Evolutionary conservation across 306 rosid genomes (phyloP), one percentile per base, ranked within the genome.

Genomic region (Gastrolobium bilobum): DNA sequence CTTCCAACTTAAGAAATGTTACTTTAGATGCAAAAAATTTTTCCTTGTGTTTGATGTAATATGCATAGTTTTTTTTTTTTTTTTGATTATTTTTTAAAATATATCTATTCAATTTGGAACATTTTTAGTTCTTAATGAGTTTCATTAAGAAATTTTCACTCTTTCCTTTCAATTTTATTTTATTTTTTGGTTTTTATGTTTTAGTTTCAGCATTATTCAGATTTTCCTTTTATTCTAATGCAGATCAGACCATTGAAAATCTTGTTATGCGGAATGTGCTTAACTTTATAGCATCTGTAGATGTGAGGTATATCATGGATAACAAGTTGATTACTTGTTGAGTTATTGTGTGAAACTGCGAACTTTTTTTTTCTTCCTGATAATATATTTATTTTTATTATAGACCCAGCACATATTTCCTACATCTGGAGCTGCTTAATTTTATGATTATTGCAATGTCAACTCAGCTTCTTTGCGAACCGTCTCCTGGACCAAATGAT

Each of bases 401-500:
- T 33, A 90, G 97, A 68, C 70, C 92, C 68, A 67, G 73, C 61
- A 85, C 91, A 26, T 81, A 87, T 66, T 71, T 88, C 75, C 89
- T 92, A 71, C 91, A 92, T 56, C 81, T 82, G 85, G 97, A 92
- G 84, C 86, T 92, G 87, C 91, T 90, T 42, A 88, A 88, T 87
- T 92, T 92, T 83, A 43, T 90, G 93, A 83, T 90, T 66, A 79
- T 90, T 84, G 90, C 87, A 80, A 90, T 88, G 93, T 92, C 97
- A 30, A 92, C 93, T 85, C 97, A 92, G 80, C 97, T 92, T 84
- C 91, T 87, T 26, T 90, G 89, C 72, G 89, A 91, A 58, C 88
- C 94, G 43, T 88, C 94, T 73, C 94, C 93, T 14, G 86, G 88
- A 77, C 89, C 82, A 2, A 79, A 74, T 79, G 90, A 90, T 81